Percentiles rank a stretch among this genome's conserved stretches.
These are phyloP conservation scores for Fusarium papillatum DNA, from an alignment of 2,329 filamentous ascomycete genomes.

Conservation along the genomic window DNA sequence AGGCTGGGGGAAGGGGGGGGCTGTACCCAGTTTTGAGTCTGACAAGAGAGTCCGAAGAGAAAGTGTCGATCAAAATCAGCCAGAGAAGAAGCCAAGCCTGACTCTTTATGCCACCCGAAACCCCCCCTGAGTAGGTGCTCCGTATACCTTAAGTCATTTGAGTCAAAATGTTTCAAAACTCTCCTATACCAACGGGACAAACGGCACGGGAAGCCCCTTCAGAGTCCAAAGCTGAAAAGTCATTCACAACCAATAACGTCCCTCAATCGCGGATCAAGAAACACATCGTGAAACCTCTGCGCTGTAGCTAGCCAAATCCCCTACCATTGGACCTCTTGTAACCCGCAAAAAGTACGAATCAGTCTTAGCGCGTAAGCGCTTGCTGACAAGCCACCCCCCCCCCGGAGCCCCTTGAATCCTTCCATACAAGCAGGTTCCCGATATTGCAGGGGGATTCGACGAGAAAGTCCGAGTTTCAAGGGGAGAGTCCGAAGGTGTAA, in stretches of 20 bases:
- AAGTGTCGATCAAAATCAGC: neutral
- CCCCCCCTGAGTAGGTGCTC: neutral
- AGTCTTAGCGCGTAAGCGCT: neutral
- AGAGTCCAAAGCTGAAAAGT: neutral
- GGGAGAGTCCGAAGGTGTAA: neutral
- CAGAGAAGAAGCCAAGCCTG: neutral
- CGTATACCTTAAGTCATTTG: too few species aligned
- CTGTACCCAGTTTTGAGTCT: neutral
- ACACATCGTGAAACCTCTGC: neutral
- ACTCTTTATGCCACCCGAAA: constrained; percentile 1
- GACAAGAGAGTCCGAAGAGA: neutral
- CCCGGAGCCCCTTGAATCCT: neutral
- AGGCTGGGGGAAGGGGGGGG: neutral
- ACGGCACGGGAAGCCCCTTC: neutral
- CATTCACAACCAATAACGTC: neutral
- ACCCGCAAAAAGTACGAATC: neutral
- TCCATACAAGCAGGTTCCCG: neutral
- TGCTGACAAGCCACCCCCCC: neutral
- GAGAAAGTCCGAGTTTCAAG: neutral
- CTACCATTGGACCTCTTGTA: too few species aligned
- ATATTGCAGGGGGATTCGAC: neutral
- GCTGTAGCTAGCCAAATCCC: neutral
- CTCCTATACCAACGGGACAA: neutral
- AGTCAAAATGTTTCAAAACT: neutral
- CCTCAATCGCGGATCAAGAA: neutral